A percentile compares a stretch with the other conserved stretches of the same genome.
These are phyloP conservation scores for Sphagnum contortum DNA, from an alignment of 225 moss, liverwort and hornwort species.

Conservation along the genomic window DNA sequence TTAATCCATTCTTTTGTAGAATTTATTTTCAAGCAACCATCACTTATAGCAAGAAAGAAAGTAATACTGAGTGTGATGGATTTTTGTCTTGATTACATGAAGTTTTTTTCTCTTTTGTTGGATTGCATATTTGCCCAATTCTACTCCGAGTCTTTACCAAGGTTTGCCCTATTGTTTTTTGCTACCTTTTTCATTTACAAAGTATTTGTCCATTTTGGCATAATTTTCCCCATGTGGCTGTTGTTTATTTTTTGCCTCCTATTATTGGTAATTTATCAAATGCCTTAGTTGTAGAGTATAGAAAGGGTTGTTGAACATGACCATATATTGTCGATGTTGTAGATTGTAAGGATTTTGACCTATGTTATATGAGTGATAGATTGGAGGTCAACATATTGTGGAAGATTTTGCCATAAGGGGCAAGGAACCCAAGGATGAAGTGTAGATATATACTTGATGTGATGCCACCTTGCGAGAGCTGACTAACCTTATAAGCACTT, in stretches of 20 bases:
- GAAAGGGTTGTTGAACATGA: no score
- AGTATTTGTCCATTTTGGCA: background rate
- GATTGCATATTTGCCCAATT: constrained; percentile 81
- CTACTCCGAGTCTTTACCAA: constrained; percentile 97
- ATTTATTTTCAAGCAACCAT: no score
- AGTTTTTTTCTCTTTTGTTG: background rate
- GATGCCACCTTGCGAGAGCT: constrained; percentile 97
- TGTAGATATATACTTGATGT: constrained; percentile 99
- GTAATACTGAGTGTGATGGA: no score
- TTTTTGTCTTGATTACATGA: no score
- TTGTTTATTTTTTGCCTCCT: background rate
- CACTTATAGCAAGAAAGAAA: no score
- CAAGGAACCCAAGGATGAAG: constrained; percentile 99
- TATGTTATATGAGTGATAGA: constrained; percentile 17
- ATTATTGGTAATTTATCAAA: no score
- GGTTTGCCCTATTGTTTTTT: constrained; percentile 23
- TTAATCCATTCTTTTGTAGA: no score
- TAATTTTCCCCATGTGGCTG: background rate
- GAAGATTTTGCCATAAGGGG: constrained; percentile 85
- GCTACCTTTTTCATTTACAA: background rate
- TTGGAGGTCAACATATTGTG: constrained; percentile 78
- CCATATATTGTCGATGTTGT: no score
- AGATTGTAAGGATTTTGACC: no score
- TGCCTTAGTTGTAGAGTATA: no score
- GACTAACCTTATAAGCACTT: constrained; percentile 70